Evolutionary conservation across 352 stramenopile genomes (phyloP), one percentile per base, ranked within the genome.

Genomic region (Phytophthora meadii): DNA sequence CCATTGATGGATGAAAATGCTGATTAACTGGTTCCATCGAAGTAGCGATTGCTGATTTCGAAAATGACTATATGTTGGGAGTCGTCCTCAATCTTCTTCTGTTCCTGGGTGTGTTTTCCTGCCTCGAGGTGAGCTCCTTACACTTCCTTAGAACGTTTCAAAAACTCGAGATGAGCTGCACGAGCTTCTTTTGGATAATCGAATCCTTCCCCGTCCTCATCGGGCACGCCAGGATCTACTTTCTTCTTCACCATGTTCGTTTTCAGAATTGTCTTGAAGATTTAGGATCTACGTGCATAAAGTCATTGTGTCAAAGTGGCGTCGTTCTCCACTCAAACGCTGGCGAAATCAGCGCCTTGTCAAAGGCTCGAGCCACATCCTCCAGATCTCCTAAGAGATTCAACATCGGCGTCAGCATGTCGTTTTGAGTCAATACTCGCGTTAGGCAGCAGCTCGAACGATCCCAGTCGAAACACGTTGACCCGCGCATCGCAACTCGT

Each of bases 181-280:
- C 90, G 77, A 2, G 65, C 79, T 41, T 79, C 50, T 52, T 93
- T 92, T 2, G 84, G 82, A 10, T 46, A 68, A 50, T 91, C 72
- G 2, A 94, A 49, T 53, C 92, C 84, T 25, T 77, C 76, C 84
- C 84, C 93, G 19, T 78, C 83, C 14, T 74, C 77, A 28, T 93
- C 79, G 6, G 75, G 75, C 19, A 93, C 86, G 8, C 70, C 76
- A 8, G 70, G 42, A 17, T 93, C 86, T 6, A 46, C 50, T n/a
- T 73, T 74, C 3, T 52, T 15, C 19, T n/a, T n/a, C n/a, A 22
- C 1, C 19, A 22, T 22, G 19, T 22, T 22, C 19, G 19, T 22
- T 22, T 22, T 22, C 19, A 22, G 19, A 22, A 1, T 22, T 22
- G 19, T 22, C 19, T 22, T 22, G 0, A 22, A 22, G 19, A 22